Conservation (phyloP, 1,139 yeast species). For the Pichia sp. region DNA sequence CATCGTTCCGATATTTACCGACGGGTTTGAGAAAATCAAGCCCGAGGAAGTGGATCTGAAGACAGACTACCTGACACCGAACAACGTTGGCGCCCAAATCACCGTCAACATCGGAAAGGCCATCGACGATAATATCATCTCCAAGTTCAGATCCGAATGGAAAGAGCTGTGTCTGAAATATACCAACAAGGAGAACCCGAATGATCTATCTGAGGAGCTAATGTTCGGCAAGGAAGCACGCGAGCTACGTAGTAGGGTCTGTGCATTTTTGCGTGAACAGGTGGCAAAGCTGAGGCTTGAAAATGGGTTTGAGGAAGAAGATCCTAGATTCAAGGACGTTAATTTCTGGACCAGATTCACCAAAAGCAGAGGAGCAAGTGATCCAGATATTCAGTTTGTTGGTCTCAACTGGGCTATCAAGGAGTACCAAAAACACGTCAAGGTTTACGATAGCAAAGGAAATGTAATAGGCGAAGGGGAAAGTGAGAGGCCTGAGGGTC, state of each 20-base stretch:
- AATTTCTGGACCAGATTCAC: constrained; percentile 71
- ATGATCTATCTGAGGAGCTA: constrained; percentile 58
- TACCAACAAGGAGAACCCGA: constrained; percentile 42
- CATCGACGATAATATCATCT: constrained; percentile 57
- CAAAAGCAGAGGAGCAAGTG: constrained; percentile 57
- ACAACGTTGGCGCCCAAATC: constrained; percentile 63
- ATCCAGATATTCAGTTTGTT: constrained; percentile 61
- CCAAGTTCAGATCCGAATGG: constrained; percentile 65
- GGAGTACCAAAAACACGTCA: constrained; percentile 56
- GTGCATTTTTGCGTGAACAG: constrained; percentile 60
- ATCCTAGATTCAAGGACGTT: constrained; percentile 60
- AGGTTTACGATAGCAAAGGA: constrained; percentile 33
- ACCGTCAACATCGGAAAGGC: constrained; percentile 71
- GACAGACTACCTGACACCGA: constrained; percentile 42
- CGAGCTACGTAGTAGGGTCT: constrained; percentile 61
- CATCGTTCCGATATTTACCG: constrained; percentile 80
- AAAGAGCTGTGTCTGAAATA: constrained; percentile 51
- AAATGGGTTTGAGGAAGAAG: constrained; percentile 53
- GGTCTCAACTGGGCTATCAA: constrained; percentile 80
- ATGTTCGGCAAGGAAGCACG: constrained; percentile 61
- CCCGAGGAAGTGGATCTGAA: constrained; percentile 68
- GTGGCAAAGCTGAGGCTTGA: constrained; percentile 56
- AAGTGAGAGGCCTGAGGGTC: constrained; percentile 19
- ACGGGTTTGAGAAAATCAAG: constrained; percentile 82
- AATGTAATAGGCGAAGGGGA: constrained; percentile 22